A percentile compares a stretch with the other conserved stretches of the same genome.
These are phyloP conservation scores for Penicillium freii DNA, from an alignment of 2,329 filamentous ascomycete genomes.

Conservation along the genomic window DNA sequence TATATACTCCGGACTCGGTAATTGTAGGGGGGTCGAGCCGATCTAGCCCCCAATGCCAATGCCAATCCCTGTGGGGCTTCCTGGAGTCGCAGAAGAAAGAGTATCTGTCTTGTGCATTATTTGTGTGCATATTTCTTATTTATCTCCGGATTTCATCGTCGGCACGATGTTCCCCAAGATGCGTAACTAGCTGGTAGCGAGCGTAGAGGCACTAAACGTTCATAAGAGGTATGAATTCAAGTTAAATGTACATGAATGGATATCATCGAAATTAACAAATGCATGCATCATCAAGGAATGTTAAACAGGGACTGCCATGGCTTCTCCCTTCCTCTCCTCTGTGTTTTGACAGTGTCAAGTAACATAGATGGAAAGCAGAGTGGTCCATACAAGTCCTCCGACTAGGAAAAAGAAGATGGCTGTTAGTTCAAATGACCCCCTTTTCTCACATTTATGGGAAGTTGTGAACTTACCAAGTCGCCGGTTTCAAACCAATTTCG, in stretches of 20 bases:
- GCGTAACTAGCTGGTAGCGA: not conserved
- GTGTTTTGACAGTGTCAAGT: not conserved
- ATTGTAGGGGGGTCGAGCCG: not conserved
- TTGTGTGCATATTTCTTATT: not conserved
- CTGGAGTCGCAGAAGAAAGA: not conserved
- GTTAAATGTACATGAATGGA: not conserved
- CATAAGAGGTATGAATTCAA: not conserved
- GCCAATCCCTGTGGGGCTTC: not conserved
- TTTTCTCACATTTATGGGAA: not conserved
- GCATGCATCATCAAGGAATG: conserved; percentile 25
- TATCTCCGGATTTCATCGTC: not conserved
- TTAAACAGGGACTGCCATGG: not conserved
- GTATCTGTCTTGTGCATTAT: not conserved
- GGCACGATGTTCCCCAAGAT: not conserved
- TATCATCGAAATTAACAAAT: not conserved
- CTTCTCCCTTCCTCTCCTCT: not conserved
- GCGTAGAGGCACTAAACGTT: not conserved
- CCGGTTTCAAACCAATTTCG: not conserved
- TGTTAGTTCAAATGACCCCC: not conserved
- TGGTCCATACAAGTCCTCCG: not conserved
- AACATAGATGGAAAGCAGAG: conserved; percentile 2
- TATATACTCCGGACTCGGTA: not conserved
- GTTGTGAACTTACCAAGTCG: not conserved
- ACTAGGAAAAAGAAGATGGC: not conserved
- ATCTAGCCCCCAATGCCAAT: not conserved